These are phyloP conservation scores for Didymella segeticola DNA, from an alignment of 2,329 filamentous ascomycete species.

Conservation along the genomic window DNA sequence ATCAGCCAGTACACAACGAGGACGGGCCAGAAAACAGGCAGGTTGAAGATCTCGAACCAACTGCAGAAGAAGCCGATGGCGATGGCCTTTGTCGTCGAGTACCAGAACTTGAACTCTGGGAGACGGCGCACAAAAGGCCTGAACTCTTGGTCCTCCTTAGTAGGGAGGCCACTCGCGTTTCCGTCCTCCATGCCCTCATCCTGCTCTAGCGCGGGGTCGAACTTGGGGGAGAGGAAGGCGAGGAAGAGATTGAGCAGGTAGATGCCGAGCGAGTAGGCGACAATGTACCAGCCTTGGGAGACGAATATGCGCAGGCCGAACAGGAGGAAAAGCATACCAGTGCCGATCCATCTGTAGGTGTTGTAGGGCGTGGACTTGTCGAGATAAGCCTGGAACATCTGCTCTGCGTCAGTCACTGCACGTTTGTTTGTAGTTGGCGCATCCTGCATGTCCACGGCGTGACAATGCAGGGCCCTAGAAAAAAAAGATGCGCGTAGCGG, in stretches of 20 bases:
- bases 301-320: slow-evolving; percentile 91
- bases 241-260: slow-evolving; percentile 99
- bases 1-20: slow-evolving; percentile 99
- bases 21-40: slow-evolving; percentile 99
- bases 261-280: slow-evolving; percentile 96
- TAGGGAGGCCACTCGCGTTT: slow-evolving; percentile 76
- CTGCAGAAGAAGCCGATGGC: slow-evolving; percentile 83
- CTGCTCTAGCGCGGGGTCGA: slow-evolving; percentile 93
- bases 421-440: background rate
- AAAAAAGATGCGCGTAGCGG: slow-evolving; percentile 17
- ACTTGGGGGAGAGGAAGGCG: slow-evolving; percentile 97
- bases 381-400: slow-evolving; percentile 94
- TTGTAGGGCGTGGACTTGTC: slow-evolving; percentile 92
- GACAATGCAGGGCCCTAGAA: background rate
- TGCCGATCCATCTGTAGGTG: slow-evolving; percentile 87
- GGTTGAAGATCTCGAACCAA: slow-evolving; percentile 93
- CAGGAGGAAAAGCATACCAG: slow-evolving; percentile 73
- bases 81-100: slow-evolving; percentile 88
- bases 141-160: slow-evolving; percentile 97
- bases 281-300: slow-evolving; percentile 98
- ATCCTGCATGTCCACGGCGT: background rate
- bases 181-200: slow-evolving; percentile 98
- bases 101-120: slow-evolving; percentile 99
- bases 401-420: slow-evolving; percentile 28
- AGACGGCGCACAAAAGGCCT: slow-evolving; percentile 94